Conservation (phyloP, 2,329 filamentous ascomycete species). For the Colletotrichum graminicola region DNA sequence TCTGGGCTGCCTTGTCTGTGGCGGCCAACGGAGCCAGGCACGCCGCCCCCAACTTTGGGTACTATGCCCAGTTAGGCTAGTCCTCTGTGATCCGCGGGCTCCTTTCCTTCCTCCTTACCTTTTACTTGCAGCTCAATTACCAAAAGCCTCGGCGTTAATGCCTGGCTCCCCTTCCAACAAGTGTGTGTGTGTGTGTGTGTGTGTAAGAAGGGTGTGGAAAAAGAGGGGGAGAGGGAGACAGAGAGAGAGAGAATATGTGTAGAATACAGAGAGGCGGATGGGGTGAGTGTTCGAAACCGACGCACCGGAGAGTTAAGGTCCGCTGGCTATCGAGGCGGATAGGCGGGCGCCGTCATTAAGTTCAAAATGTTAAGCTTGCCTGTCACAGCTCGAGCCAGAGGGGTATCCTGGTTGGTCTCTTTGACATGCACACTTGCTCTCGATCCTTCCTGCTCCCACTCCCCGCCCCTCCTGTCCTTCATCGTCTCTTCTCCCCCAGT, state of each 20-base stretch:
- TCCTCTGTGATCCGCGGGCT: constrained; percentile 5
- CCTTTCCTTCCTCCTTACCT: neutral
- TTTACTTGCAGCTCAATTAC: constrained; percentile 8
- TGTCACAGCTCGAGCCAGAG: neutral
- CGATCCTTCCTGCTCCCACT: constrained; percentile 14
- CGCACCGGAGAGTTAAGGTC: constrained; percentile 1
- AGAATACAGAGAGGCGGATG: no score
- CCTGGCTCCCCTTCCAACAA: neutral
- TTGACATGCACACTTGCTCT: neutral
- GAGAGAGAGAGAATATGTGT: no score
- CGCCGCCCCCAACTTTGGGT: neutral
- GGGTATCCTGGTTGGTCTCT: constrained; percentile 4
- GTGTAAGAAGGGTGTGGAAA: no score
- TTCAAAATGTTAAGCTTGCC: constrained; percentile 3
- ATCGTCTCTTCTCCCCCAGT: constrained; percentile 36
- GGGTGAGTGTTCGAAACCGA: constrained; percentile 3
- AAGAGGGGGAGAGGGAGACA: no score
- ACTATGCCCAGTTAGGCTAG: neutral
- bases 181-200: neutral
- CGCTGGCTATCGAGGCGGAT: constrained; percentile 22
- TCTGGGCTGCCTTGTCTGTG: neutral
- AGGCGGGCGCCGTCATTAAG: constrained; percentile 6
- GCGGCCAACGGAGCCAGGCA: constrained; percentile 23
- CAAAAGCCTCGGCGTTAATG: constrained; percentile 16
- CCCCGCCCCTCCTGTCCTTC: neutral